Evolutionary conservation across 495 filamentous ascomycete genomes (phyloP), one percentile per base, ranked within the genome.

Genomic region (Copromyces sp.): DNA sequence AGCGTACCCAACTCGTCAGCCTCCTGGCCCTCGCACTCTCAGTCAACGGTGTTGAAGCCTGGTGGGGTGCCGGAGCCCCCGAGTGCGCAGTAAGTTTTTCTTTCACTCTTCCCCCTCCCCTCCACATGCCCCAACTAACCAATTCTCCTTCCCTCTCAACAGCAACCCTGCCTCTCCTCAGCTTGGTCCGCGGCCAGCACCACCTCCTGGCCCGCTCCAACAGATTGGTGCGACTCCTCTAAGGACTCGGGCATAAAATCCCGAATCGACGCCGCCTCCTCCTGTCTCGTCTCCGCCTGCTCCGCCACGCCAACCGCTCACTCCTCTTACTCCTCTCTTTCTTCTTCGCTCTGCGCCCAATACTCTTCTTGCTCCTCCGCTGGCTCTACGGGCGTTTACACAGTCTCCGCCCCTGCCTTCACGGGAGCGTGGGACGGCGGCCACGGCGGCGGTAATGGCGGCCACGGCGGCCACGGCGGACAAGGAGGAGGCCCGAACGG

Each of bases 131-230:
- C 40, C 59, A 40, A 24, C 69, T 73, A 41, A 72, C 39, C 0
- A 59, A 20, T 0, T 3, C 9, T 14, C 16, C 47, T 17, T 11
- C 39, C 14, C 20, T 40, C 53, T 1, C 39, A 39, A 68, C 72
- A 84, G 82, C 80, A 85, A 79, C 75, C 75, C 69, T 85, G 83
- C 61, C 79, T 85, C 59, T 82, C 81, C 17, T 82, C 83, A n/a
- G 75, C 73, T 69, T 85, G 80, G 80, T 69, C 73, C 9, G 75
- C 78, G 7, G 69, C 77, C 37, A 75, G 73, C 69, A 72, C 78
- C 68, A 73, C 72, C 70, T 71, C 38, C 71, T 85, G 83, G 83
- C 83, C 83, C 6, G 80, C 80, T 17, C 83, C 83, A 9, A 83
- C 82, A n/a, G 76, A 71, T 42, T 85, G 82, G 80, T 85, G 83